Conservation (phyloP, 2,329 filamentous ascomycete species). For the Ciborinia camelliae region DNA sequence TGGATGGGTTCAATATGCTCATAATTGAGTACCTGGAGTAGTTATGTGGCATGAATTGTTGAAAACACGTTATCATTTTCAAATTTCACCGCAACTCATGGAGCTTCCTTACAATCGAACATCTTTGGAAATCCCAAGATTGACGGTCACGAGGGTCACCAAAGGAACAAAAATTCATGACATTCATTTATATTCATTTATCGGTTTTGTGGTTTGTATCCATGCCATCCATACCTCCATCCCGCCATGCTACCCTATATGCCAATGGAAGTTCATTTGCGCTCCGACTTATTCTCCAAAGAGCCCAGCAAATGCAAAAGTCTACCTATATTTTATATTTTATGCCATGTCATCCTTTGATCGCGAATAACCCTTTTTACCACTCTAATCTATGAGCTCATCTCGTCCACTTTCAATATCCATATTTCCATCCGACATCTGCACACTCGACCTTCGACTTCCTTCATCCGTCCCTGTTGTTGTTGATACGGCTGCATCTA, state of each 20-base stretch:
- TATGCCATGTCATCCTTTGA: not conserved
- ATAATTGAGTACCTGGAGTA: not conserved
- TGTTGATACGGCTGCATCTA: conserved; percentile 24
- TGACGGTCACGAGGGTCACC: not conserved
- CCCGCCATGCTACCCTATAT: not conserved
- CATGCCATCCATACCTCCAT: not conserved
- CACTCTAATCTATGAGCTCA: not conserved
- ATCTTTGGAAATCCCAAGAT: not conserved
- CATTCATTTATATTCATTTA: not conserved
- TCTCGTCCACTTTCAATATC: conserved; percentile 10
- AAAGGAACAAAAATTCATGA: not conserved
- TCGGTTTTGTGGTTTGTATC: not conserved
- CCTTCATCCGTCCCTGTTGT: not conserved
- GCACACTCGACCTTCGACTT: conserved; percentile 15
- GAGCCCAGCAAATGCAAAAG: conserved; percentile 2
- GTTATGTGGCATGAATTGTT: not conserved
- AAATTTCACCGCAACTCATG: too few species aligned
- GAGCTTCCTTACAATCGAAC: too few species aligned
- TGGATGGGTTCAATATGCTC: not conserved
- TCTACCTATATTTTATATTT: not conserved
- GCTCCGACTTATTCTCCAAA: not conserved
- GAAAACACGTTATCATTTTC: not conserved
- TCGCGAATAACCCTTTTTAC: too few species aligned
- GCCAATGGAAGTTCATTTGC: not conserved
- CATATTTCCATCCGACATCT: conserved; percentile 6